Conservation (phyloP, 176 grass and related monocot species). For the Avena sativa region DNA sequence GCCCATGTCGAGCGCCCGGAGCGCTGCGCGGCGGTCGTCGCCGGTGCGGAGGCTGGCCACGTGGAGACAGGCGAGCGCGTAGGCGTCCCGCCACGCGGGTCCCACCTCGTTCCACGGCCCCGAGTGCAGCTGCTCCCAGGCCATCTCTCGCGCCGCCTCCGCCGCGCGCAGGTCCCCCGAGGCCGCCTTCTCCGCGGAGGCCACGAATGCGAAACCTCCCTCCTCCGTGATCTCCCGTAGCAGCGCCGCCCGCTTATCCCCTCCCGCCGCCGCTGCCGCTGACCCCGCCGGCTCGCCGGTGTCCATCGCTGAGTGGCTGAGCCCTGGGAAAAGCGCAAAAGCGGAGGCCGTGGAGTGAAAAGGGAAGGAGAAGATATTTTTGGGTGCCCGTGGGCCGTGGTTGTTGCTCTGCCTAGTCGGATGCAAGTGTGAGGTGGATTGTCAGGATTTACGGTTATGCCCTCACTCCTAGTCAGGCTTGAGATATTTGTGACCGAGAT, state of each 20-base stretch:
- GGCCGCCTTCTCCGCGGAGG: conserved; percentile 82
- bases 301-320: conserved; percentile 37
- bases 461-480: neutral
- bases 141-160: conserved; percentile 92
- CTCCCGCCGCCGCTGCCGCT: conserved; percentile 30
- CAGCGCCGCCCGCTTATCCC: conserved; percentile 63
- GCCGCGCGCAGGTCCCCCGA: conserved; percentile 79
- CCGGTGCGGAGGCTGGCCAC: conserved; percentile 53
- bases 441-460: conserved; percentile 25
- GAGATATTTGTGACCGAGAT: conserved; percentile 52
- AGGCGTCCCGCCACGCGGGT: conserved; percentile 74
- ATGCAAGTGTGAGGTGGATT: conserved; percentile 5
- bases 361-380: conserved; percentile 23
- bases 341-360: neutral
- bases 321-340: conserved; percentile 32
- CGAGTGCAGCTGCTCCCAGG: conserved; percentile 97
- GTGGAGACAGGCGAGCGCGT: conserved; percentile 88
- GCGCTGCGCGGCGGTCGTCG: conserved; percentile 58
- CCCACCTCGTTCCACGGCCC: conserved; percentile 73
- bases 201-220: conserved; percentile 91
- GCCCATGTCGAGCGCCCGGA: conserved; percentile 89
- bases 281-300: conserved; percentile 27
- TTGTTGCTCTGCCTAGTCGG: neutral
- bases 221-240: conserved; percentile 83
- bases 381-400: neutral